These are phyloP conservation scores for Flaveria trinervia DNA, from an alignment of 129 eudicot species.

Conservation along the genomic window DNA sequence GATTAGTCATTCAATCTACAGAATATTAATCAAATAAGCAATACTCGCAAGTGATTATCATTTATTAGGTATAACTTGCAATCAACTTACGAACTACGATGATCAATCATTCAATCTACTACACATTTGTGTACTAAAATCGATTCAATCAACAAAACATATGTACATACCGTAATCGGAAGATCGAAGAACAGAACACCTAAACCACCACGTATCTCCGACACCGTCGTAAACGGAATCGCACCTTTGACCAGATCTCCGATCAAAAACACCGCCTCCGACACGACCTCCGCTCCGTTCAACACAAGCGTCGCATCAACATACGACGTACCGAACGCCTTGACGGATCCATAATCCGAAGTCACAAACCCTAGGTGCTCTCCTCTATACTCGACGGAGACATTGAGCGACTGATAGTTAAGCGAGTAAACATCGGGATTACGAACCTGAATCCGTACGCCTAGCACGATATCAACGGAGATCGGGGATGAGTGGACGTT, in stretches of 20 bases:
- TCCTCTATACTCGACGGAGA: constrained; percentile 69
- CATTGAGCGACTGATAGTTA: constrained; percentile 39
- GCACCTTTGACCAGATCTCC: constrained; percentile 65
- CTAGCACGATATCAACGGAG: constrained; percentile 56
- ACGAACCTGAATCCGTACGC: constrained; percentile 46
- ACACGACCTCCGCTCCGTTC: constrained; percentile 50
- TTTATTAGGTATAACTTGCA: constrained; percentile 4
- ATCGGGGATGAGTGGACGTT: constrained; percentile 36
- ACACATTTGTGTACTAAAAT: not conserved
- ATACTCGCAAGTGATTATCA: not conserved
- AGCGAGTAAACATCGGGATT: constrained; percentile 65
- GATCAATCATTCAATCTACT: not conserved
- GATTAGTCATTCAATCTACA: no score
- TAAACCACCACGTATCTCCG: constrained; percentile 50
- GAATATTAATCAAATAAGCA: not conserved
- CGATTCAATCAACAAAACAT: not conserved
- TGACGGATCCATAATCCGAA: constrained; percentile 56
- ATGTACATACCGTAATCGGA: constrained; percentile 60
- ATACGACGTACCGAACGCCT: constrained; percentile 59
- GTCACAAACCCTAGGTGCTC: constrained; percentile 68
- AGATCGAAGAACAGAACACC: constrained; percentile 50
- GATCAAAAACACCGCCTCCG: constrained; percentile 52
- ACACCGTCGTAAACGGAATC: constrained; percentile 57
- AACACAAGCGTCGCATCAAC: constrained; percentile 66
- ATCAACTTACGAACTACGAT: not conserved